Evolutionary conservation across 352 stramenopile genomes (phyloP).

Genomic region (Phytophthora pisi): DNA sequence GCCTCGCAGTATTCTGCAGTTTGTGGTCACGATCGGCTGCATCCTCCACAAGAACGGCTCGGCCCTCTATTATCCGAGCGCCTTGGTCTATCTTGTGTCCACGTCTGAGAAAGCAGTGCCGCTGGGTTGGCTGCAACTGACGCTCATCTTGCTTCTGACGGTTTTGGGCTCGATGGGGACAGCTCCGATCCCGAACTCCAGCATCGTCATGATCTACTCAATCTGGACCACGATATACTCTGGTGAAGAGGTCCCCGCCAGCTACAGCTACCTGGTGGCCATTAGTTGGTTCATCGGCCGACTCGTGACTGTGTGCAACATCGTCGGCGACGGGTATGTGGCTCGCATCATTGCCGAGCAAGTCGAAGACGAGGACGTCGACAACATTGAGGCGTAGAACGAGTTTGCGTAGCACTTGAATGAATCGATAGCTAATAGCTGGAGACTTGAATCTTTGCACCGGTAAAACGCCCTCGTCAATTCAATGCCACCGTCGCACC

Average conservation of each 20-base stretch:
- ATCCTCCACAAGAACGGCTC: conserved; percentile 82
- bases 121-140: conserved; percentile 52
- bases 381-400: conserved; percentile 23
- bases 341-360: conserved; percentile 80
- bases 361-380: conserved; percentile 58
- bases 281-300: conserved; percentile 79
- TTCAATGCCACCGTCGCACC: neutral
- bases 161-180: conserved; percentile 65
- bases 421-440: neutral
- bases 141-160: conserved; percentile 68
- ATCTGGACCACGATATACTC: conserved; percentile 78
- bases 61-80: conserved; percentile 73
- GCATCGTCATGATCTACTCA: conserved; percentile 78
- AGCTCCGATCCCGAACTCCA: conserved; percentile 71
- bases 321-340: conserved; percentile 72
- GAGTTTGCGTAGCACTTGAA: conserved; percentile 1
- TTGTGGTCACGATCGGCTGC: conserved; percentile 75
- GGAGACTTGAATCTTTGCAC: neutral
- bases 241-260: conserved; percentile 51
- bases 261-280: conserved; percentile 76
- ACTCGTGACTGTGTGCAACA: conserved; percentile 75
- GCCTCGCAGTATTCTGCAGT: conserved; percentile 58
- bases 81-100: conserved; percentile 69
- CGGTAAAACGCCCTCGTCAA: neutral
- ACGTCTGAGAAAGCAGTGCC: conserved; percentile 45